Conservation (phyloP, 2,329 filamentous ascomycete species). For the Hirsutella minnesotensis region DNA sequence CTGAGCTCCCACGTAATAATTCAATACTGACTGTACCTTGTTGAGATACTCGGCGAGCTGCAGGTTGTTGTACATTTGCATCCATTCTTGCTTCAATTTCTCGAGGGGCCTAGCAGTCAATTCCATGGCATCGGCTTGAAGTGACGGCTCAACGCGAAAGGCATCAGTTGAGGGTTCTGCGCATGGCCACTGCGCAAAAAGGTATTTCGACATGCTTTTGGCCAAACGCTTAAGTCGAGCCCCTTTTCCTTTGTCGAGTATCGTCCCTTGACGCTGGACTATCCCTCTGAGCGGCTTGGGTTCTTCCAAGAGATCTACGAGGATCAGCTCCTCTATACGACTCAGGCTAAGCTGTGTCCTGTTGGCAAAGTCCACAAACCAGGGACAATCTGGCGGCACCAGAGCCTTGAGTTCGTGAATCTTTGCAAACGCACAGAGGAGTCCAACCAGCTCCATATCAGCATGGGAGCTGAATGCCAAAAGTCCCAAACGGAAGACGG, state of each 20-base stretch:
- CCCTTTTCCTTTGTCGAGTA: not conserved
- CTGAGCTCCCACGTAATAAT: not conserved
- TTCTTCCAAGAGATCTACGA: not conserved
- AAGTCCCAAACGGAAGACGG: conserved; percentile 6
- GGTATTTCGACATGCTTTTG: not conserved
- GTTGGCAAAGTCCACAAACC: conserved; percentile 6
- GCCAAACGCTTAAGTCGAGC: not conserved
- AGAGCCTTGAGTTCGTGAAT: conserved; percentile 1
- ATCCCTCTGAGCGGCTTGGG: not conserved
- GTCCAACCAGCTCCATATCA: conserved; percentile 3
- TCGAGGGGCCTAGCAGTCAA: conserved; percentile 2
- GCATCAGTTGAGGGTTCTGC: not conserved
- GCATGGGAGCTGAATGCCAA: conserved; percentile 1
- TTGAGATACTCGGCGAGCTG: not conserved
- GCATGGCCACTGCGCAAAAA: conserved; percentile 5
- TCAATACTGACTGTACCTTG: not conserved
- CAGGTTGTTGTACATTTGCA: not conserved
- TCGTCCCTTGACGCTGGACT: not conserved
- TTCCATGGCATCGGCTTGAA: no score
- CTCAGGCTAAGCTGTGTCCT: not conserved
- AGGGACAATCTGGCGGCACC: not conserved
- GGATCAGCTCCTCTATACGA: not conserved
- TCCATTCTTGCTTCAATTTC: not conserved
- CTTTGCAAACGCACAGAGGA: conserved; percentile 5
- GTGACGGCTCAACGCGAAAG: no score